These are phyloP conservation scores for Fereydounia khargensis DNA, from an alignment of 1,284 basidiomycete genomes.

Conservation along the genomic window DNA sequence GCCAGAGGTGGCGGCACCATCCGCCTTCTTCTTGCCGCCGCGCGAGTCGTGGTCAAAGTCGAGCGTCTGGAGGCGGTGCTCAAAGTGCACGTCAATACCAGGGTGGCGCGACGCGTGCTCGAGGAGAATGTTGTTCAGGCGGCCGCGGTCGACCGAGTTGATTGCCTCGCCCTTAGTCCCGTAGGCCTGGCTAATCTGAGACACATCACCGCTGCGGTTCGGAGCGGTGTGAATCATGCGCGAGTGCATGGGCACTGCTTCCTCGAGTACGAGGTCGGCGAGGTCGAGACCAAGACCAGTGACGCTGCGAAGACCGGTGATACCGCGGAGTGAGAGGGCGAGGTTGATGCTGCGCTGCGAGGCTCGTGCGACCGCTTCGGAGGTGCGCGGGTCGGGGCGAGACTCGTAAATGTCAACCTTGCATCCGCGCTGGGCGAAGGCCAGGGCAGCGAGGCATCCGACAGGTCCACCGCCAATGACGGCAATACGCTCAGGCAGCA, in stretches of 20 bases:
- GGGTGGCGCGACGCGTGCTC: conserved; percentile 67
- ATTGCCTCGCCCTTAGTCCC: conserved; percentile 86
- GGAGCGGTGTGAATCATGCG: conserved; percentile 84
- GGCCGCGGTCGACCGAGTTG: conserved; percentile 84
- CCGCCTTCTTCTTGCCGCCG: not conserved
- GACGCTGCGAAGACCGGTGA: conserved; percentile 78
- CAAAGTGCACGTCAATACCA: conserved; percentile 72
- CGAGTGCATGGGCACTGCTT: conserved; percentile 88
- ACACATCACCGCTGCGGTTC: conserved; percentile 5
- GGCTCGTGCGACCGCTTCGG: conserved; percentile 18
- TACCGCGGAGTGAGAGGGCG: conserved; percentile 88
- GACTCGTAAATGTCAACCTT: conserved; percentile 83
- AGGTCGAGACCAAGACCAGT: conserved; percentile 58
- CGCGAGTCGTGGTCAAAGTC: conserved; percentile 68
- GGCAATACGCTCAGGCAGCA: conserved; percentile 50
- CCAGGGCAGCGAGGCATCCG: conserved; percentile 83
- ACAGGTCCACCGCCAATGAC: conserved; percentile 85
- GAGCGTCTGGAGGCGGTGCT: conserved; percentile 71
- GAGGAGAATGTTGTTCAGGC: conserved; percentile 82
- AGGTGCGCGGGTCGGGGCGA: conserved; percentile 64
- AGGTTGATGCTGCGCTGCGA: conserved; percentile 82
- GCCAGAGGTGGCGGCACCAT: not conserved
- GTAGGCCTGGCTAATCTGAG: conserved; percentile 67
- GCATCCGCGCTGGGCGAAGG: conserved; percentile 85
- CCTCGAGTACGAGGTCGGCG: conserved; percentile 71